Evolutionary conservation across 768 basidiomycete genomes (phyloP).

Genomic region (Boletellus emodensis): DNA sequence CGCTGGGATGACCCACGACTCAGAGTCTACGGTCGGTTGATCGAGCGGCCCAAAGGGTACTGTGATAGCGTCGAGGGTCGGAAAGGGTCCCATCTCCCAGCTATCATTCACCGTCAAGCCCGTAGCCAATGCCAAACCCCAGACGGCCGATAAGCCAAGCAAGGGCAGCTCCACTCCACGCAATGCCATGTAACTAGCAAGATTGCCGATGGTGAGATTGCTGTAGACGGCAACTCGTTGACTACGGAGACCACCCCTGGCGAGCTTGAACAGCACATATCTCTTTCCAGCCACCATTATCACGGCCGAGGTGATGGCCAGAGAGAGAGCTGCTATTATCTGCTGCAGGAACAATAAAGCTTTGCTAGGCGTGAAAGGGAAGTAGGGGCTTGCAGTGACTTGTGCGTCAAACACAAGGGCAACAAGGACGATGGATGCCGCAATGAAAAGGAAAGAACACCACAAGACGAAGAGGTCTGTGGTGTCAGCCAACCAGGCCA

Average conservation of each 20-base stretch:
- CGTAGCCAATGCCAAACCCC: slow-evolving; percentile 11
- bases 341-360: slow-evolving; percentile 3
- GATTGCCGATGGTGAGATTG: slow-evolving; percentile 8
- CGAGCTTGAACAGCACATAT: slow-evolving; percentile 15
- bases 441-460: background rate
- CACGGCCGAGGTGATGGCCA: background rate
- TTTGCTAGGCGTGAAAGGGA: background rate
- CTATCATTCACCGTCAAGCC: slow-evolving; percentile 9
- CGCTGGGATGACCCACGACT: background rate
- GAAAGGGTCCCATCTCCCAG: slow-evolving; percentile 1
- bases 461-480: slow-evolving; percentile 4
- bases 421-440: slow-evolving; percentile 5
- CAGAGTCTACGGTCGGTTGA: background rate
- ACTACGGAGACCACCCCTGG: slow-evolving; percentile 8
- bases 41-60: slow-evolving; percentile 4
- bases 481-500: slow-evolving; percentile 1
- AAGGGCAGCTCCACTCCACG: slow-evolving; percentile 8
- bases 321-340: slow-evolving; percentile 6
- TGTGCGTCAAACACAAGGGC: slow-evolving; percentile 6
- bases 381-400: background rate
- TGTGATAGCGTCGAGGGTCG: background rate
- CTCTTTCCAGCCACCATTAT: slow-evolving; percentile 12
- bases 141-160: slow-evolving; percentile 8
- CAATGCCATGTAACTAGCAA: slow-evolving; percentile 4
- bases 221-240: slow-evolving; percentile 11